Evolutionary conservation across 306 rosid species (phyloP), one percentile per base, ranked within the genome.

Genomic region (Cucumis melo): DNA sequence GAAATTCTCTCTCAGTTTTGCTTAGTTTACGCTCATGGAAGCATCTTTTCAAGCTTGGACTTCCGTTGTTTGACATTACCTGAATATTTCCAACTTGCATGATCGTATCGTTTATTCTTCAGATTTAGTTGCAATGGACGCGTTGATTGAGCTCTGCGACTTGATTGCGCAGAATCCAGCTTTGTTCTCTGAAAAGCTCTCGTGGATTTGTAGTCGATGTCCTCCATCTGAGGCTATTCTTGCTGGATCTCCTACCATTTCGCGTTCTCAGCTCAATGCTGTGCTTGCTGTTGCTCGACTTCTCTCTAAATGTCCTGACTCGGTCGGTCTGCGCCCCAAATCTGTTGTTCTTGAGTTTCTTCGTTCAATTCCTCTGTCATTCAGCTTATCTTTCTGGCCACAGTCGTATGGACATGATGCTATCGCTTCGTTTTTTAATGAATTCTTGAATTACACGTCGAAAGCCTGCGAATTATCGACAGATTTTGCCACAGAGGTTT

Each of bases 231-330:
- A 89, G 71, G 78, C 81, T 56, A 90, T 94, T 7, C 81, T 86
- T 0, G 57, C 84, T 23, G 92, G 96, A 90, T 91, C 95, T 82
- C 87, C 89, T 74, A 82, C 96, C 87, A 89, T 91, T 85, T 87
- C 98, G 50, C 91, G 89, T 19, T 81, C 94, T 32, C 98, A 94
- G 83, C 96, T 94, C 89, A 91, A 94, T 89, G 97, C 98, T 78
- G 85, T 94, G 46, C 87, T 87, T 68, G 97, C 92, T 75, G 91
- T 94, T 51, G 90, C 95, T 7, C 88, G 96, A 19, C 88, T 94
- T 77, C 67, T 94, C 60, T 94, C 98, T 58, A 87, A 87, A 42
- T 94, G 93, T 73, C 77, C 91, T 36, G 87, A 85, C 77, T 78
- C 82, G 66, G 5, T 86, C 81, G 97, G 92, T 87, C 89, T 85